Conservation (phyloP, 352 stramenopile genomes). For the Phytophthora nicotianae region DNA sequence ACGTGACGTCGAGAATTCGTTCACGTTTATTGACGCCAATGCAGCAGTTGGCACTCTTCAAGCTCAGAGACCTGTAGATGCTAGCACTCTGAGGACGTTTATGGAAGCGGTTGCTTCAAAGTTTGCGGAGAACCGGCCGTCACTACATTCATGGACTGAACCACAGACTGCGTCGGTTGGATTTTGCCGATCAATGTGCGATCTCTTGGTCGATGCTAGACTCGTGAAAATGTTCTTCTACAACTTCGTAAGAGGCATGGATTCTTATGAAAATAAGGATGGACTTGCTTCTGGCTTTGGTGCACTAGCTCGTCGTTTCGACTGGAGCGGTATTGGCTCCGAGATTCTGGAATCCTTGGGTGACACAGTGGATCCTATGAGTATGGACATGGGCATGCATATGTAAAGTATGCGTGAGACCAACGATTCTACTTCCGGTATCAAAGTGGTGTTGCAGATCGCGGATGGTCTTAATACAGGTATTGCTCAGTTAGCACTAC, state of each 20-base stretch:
- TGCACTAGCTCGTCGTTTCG: neutral
- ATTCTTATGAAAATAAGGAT: neutral
- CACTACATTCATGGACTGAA: neutral
- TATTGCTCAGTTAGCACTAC: neutral
- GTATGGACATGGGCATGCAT: neutral
- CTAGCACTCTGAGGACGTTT: neutral
- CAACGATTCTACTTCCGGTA: neutral
- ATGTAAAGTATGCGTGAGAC: neutral
- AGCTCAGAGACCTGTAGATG: neutral
- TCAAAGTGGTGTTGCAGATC: constrained; percentile 9
- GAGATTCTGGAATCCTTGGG: neutral
- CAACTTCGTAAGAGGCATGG: neutral
- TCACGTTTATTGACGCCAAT: neutral
- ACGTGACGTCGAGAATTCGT: neutral
- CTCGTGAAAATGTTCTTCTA: neutral
- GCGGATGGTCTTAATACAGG: neutral
- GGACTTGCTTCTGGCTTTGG: neutral
- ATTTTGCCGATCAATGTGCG: neutral
- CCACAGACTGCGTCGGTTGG: neutral
- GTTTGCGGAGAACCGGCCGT: neutral
- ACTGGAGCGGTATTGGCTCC: neutral
- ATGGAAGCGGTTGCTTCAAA: neutral
- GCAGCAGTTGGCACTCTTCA: neutral
- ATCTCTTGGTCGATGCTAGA: neutral
- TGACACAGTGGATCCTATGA: neutral